These are phyloP conservation scores for Cercospora sojina DNA, from an alignment of 2,329 filamentous ascomycete species.

Conservation along the genomic window DNA sequence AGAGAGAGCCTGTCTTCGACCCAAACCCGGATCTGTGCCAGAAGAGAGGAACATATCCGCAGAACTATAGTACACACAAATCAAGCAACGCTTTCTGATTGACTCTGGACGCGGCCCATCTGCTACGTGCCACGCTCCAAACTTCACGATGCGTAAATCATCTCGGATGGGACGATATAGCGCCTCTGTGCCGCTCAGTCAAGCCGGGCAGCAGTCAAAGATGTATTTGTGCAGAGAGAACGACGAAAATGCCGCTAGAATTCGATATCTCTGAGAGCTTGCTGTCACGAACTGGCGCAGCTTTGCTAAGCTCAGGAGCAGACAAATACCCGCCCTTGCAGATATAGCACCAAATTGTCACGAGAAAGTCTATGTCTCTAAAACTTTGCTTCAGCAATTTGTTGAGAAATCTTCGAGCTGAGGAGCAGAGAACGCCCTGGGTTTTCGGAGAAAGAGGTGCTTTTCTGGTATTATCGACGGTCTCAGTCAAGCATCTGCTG, in stretches of 20 bases:
- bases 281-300: not conserved
- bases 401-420: not conserved
- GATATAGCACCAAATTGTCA: not conserved
- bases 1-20: not conserved
- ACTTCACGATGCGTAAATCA: not conserved
- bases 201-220: not conserved
- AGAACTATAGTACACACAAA: not conserved
- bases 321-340: not conserved
- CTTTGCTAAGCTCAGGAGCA: not conserved
- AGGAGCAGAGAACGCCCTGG: not conserved
- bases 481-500: not conserved
- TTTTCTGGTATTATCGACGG: not conserved
- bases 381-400: not conserved
- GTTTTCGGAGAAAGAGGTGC: not conserved
- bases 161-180: not conserved
- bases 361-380: not conserved
- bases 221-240: not conserved
- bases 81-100: not conserved
- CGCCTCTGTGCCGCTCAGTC: not conserved
- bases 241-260: not conserved
- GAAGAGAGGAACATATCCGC: not conserved
- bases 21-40: not conserved
- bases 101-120: not conserved
- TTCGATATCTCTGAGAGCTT: not conserved
- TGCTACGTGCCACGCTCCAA: not conserved